Percentiles rank a stretch among this genome's conserved stretches.
These are phyloP conservation scores for Lyophyllum atratum DNA, from an alignment of 768 basidiomycete genomes.

Conservation along the genomic window DNA sequence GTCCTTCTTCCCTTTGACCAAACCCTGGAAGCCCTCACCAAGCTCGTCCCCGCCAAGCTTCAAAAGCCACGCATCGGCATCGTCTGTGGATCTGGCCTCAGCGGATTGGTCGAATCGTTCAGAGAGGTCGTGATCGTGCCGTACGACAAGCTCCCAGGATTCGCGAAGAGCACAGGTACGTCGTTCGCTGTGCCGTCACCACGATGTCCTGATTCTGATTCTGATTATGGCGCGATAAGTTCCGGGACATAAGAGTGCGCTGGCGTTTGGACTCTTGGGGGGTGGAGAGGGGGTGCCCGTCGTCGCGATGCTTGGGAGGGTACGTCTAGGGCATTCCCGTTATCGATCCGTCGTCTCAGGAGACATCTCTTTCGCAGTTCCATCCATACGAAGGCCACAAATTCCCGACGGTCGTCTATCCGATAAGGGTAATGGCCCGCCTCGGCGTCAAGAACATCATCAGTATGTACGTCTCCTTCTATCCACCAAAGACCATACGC, in stretches of 20 bases:
- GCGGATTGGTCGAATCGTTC: slow-evolving; percentile 67
- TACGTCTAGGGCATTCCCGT: slow-evolving; percentile 30
- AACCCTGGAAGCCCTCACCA: slow-evolving; percentile 33
- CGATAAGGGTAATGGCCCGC: slow-evolving; percentile 76
- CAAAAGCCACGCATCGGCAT: slow-evolving; percentile 70
- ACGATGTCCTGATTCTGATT: too few species aligned
- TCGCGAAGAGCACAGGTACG: slow-evolving; percentile 76
- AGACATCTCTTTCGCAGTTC: slow-evolving; percentile 47
- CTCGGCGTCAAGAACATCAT: slow-evolving; percentile 77
- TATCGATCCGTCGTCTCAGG: not conserved
- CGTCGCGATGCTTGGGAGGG: slow-evolving; percentile 88
- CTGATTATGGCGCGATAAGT: slow-evolving; percentile 43
- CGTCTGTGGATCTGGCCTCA: slow-evolving; percentile 85
- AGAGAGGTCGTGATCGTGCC: slow-evolving; percentile 59
- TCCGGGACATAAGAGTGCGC: slow-evolving; percentile 74
- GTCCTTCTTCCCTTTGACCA: slow-evolving; percentile 19
- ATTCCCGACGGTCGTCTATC: slow-evolving; percentile 70
- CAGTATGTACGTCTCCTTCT: slow-evolving; percentile 46
- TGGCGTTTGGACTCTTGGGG: slow-evolving; percentile 83
- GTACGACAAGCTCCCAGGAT: slow-evolving; percentile 72
- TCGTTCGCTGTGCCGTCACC: not conserved
- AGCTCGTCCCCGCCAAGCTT: slow-evolving; percentile 33
- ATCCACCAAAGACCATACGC: not conserved
- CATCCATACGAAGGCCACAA: slow-evolving; percentile 86
- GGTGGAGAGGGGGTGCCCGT: slow-evolving; percentile 67